Percentiles rank a stretch among this genome's conserved stretches.
Evolutionary conservation across 257 asterid species (phyloP).

Genomic region (Solanum dulcamara): DNA sequence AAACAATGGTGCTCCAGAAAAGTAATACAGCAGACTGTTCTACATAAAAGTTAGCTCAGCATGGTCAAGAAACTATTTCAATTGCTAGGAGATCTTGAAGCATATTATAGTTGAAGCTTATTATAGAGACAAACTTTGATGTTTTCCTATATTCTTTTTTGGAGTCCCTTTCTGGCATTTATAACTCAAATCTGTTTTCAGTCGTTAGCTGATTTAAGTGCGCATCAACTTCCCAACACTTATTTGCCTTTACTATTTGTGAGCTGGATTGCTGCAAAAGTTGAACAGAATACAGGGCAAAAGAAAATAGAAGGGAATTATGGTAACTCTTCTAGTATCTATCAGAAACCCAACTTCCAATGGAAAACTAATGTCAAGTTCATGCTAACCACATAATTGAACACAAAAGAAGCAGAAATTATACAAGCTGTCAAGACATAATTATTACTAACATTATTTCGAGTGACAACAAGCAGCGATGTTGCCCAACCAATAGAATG

Average conservation of each 20-base stretch:
- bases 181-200: not conserved
- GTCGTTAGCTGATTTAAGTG: not conserved
- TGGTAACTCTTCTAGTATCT: not conserved
- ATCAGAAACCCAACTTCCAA: not conserved
- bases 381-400: not conserved
- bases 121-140: not conserved
- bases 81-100: not conserved
- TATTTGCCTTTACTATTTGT: not conserved
- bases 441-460: conserved; percentile 51
- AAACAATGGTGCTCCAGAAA: not conserved
- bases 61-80: not conserved
- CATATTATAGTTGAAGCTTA: no score
- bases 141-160: not conserved
- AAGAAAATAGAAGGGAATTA: not conserved
- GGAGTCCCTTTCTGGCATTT: not conserved
- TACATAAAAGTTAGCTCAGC: not conserved
- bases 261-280: not conserved
- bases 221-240: not conserved
- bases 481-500: conserved; percentile 70
- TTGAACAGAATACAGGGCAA: not conserved
- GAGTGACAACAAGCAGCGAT: conserved; percentile 42
- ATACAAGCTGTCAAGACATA: not conserved
- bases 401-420: not conserved
- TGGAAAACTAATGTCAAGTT: not conserved
- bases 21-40: not conserved